These are phyloP conservation scores for Ilyonectria destructans DNA, from an alignment of 2,329 filamentous ascomycete species.

Conservation along the genomic window DNA sequence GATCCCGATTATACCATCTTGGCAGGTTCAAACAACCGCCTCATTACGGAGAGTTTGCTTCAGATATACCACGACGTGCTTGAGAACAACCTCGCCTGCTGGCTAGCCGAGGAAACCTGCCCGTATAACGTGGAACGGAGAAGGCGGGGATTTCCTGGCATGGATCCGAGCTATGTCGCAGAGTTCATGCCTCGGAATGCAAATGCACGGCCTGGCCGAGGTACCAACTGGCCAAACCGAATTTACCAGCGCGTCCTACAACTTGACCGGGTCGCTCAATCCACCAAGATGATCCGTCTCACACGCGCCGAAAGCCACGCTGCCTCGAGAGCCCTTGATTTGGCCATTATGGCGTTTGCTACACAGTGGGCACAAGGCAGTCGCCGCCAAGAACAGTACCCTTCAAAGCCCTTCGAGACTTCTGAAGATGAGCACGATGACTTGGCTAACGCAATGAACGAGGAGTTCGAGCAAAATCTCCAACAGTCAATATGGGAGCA, in stretches of 20 bases:
- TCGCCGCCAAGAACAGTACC: conserved; percentile 27
- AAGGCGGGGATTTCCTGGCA: not conserved
- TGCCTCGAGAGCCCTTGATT: conserved; percentile 61
- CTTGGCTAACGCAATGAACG: conserved; percentile 33
- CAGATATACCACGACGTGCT: conserved; percentile 69
- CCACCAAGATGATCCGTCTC: conserved; percentile 57
- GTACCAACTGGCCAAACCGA: conserved; percentile 62
- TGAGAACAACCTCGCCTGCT: conserved; percentile 67
- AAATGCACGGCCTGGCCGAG: conserved; percentile 52
- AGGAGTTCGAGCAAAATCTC: conserved; percentile 57
- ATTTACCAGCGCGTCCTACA: conserved; percentile 64
- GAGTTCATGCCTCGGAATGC: conserved; percentile 24
- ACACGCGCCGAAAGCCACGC: conserved; percentile 57
- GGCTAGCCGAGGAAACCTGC: conserved; percentile 68
- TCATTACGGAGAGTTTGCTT: conserved; percentile 62
- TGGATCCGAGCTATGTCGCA: not conserved
- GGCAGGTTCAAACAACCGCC: conserved; percentile 49
- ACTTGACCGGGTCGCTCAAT: conserved; percentile 61
- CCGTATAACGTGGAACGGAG: conserved; percentile 58
- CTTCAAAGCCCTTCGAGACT: not conserved
- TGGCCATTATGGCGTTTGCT: conserved; percentile 67
- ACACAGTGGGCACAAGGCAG: conserved; percentile 65
- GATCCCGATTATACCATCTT: conserved; percentile 45
- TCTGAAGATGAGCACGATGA: conserved; percentile 13
- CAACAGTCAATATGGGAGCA: conserved; percentile 57